These are phyloP conservation scores for Colletotrichum cereale DNA, from an alignment of 2,329 filamentous ascomycete genomes.

Conservation along the genomic window DNA sequence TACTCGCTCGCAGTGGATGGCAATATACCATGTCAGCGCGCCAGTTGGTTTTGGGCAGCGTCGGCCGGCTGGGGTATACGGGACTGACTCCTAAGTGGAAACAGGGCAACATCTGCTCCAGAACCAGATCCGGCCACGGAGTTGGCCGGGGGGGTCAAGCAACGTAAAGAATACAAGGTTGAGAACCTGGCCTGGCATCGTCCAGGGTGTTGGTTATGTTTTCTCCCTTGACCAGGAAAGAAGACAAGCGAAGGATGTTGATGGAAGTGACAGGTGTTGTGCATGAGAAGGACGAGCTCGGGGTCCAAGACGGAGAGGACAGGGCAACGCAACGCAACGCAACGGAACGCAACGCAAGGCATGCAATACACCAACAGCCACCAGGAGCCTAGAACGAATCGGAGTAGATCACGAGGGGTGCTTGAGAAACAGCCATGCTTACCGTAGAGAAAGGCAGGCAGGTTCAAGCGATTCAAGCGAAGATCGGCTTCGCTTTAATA, in stretches of 20 bases:
- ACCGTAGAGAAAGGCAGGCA: constrained; percentile 19
- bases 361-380: background rate
- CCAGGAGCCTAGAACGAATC: constrained; percentile 7
- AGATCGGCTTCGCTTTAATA: background rate
- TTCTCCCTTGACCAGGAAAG: constrained; percentile 1
- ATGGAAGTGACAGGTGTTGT: constrained; percentile 8
- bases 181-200: constrained; percentile 4
- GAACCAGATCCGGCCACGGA: background rate
- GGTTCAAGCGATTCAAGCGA: constrained; percentile 21
- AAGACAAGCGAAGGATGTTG: constrained; percentile 18
- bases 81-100: constrained; percentile 2
- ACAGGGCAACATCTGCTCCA: constrained; percentile 20
- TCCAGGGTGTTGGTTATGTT: constrained; percentile 11
- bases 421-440: constrained; percentile 21
- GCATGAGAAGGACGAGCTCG: constrained; percentile 1
- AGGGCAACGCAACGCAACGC: background rate
- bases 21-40: constrained; percentile 29
- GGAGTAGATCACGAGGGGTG: constrained; percentile 23
- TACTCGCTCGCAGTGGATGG: constrained; percentile 27
- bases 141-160: constrained; percentile 9
- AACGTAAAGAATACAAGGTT: constrained; percentile 14
- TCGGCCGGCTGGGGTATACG: constrained; percentile 19
- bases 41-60: constrained; percentile 8
- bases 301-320: background rate
- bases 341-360: background rate